Evolutionary conservation across 345 rosid genomes (phyloP), one percentile per base, ranked within the genome.

Genomic region (Balakata baccata): DNA sequence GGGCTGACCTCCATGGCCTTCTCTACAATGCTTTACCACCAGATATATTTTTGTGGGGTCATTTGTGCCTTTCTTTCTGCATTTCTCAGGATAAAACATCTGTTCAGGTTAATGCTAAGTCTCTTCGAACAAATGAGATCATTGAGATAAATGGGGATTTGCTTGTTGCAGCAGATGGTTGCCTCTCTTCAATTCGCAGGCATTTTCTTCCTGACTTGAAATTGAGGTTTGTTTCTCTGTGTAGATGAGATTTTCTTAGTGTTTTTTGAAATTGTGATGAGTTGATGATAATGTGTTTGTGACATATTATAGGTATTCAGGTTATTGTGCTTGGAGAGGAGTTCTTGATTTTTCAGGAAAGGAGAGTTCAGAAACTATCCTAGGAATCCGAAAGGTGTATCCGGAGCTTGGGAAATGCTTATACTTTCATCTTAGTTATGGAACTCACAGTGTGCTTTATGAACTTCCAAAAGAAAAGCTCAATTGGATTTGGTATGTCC

Each of bases 241-340:
- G 29, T 11, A 5, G 10, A 43, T 43, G 52, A 13, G 25, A 46
- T 59, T 73, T 43, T n/a, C 34, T 29, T 29, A 29, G 34, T 29
- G 34, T 29, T 29, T 29, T 29, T 29, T 29, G 1, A 29, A 1
- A 29, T 29, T 29, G 34, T 43, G 47, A 43, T 43, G 10, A 7
- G 1, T 1, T 43, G 47, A 43, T 43, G 47, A 1, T 43, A 3
- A 43, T 43, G 47, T 8, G 47, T 43, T 43, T 6, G 10, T 43
- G 43, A 52, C 14, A 22, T 47, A 1, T 66, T 45, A 66, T 59
- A 91, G 97, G 86, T 90, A 94, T 74, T 89, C 93, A 2, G 96
- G 96, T 61, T 94, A 86, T 20, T 90, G 92, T 74, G 94, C 96
- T 20, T 90, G 96, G 97, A 83, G 93, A 84, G 93, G 98, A 53